Base-by-base conservation (phyloP, 1,284 basidiomycete genomes). In the Cutaneotrichosporon mucoides region DNA sequence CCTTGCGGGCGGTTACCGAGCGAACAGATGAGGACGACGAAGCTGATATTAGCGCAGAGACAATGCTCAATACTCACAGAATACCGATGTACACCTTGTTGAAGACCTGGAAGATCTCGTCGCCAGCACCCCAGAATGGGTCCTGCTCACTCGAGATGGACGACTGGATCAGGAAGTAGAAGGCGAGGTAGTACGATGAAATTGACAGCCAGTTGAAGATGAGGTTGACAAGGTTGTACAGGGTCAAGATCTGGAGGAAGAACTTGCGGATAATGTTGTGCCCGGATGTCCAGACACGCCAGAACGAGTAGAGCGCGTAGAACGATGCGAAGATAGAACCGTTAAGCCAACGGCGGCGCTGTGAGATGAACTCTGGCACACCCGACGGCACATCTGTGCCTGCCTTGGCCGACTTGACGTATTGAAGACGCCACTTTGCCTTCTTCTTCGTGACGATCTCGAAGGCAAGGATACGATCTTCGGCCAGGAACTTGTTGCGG, bases 401-500 rank as follows among this genome's bases (percentile, higher is more conserved):
- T 6, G 59, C 58, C 73, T 92, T 91, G 34, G 92, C 91, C 60
- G 86, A 88, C 81, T 94, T 93, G 75, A 93, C 90, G 72, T 94
- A 94, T 79, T 88, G 89, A 66, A 93, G 80, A 24, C 88, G 89
- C 78, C 77, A 79, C 42, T 67, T 67, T 13, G 77, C 74, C 35
- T 74, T 73, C 63, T 72, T 73, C 62, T 75, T 76, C 42, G 65
- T 67, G 16, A 76, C 74, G 56, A 77, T 76, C 60, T 76, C 73
- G 47, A 74, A 74, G 4, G 73, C 73, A 6, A 77, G 64, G 47
- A 76, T 75, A 46, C 75, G 69, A 53, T 77, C 73, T 57, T 77
- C 90, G 24, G 90, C 90, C 62, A 92, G 84, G 74, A 91, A 92
- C 88, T 92, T 92, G 80, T 93, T 93, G 41, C 89, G 83, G 75